A percentile compares a stretch with the other conserved stretches of the same genome.
These are phyloP conservation scores for Neonectria punicea DNA, from an alignment of 2,329 filamentous ascomycete species.

Conservation along the genomic window DNA sequence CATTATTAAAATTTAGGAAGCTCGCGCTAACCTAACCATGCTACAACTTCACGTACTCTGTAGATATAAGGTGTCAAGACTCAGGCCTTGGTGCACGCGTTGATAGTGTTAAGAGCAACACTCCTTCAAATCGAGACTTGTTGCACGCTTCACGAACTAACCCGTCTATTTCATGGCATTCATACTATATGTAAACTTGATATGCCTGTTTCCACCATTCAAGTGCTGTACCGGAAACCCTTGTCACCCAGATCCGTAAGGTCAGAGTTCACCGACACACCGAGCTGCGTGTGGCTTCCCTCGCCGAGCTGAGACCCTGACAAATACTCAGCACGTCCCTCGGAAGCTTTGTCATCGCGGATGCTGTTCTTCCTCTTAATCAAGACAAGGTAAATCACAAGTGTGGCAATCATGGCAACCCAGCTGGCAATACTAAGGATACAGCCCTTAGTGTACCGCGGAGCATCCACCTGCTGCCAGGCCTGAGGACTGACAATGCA, in stretches of 20 bases:
- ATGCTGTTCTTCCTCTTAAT: slow-evolving; percentile 21
- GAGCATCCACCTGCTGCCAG: slow-evolving; percentile 37
- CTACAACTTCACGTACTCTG: too few relatives aligned
- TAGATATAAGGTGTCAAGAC: too few relatives aligned
- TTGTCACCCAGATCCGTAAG: slow-evolving; percentile 40
- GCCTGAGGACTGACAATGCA: slow-evolving; percentile 40
- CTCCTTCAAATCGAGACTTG: neutral
- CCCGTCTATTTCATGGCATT: neutral
- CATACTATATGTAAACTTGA: neutral
- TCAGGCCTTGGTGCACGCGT: neutral
- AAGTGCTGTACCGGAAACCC: slow-evolving; percentile 39
- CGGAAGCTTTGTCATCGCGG: slow-evolving; percentile 24
- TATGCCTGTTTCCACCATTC: neutral
- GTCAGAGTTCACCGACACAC: slow-evolving; percentile 31
- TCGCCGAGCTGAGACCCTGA: slow-evolving; percentile 7
- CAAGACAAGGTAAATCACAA: slow-evolving; percentile 18
- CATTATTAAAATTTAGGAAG: too few relatives aligned
- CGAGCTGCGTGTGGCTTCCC: slow-evolving; percentile 14
- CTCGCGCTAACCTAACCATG: too few relatives aligned
- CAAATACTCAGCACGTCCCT: slow-evolving; percentile 13
- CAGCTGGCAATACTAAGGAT: slow-evolving; percentile 34
- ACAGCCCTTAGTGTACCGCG: slow-evolving; percentile 35
- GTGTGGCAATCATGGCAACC: slow-evolving; percentile 24
- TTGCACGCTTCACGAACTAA: neutral
- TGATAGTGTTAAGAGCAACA: neutral